phyloP scores from a whole-genome alignment of 78 protist genomes.

The Dictyostelium purpureum region DNA sequence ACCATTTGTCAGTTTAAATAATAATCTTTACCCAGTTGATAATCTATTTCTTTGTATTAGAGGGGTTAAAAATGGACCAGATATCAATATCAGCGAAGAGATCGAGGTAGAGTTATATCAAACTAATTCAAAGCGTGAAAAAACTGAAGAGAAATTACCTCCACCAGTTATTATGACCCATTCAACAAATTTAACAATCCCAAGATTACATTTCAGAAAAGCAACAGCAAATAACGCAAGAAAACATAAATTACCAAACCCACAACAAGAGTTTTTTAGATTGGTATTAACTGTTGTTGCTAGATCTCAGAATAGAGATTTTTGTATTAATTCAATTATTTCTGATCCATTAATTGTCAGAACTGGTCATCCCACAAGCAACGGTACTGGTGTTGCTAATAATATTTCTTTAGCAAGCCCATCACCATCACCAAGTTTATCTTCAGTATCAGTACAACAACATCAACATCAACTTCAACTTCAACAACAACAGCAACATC shows the following conservation, averaged over 20 bases:
- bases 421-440: not conserved
- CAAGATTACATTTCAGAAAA: constrained; percentile 69
- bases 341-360: constrained; percentile 73
- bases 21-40: constrained; percentile 4
- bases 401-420: not conserved
- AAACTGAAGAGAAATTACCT: constrained; percentile 54
- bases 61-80: constrained; percentile 45
- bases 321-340: constrained; percentile 13
- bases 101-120: constrained; percentile 57
- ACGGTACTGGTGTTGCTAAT: not conserved
- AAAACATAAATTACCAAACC: constrained; percentile 68
- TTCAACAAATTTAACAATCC: constrained; percentile 26
- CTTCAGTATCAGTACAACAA: not conserved
- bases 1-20: constrained; percentile 17
- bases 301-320: constrained; percentile 44
- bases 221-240: constrained; percentile 81
- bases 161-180: constrained; percentile 18
- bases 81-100: constrained; percentile 2
- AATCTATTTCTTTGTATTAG: constrained; percentile 18
- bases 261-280: constrained; percentile 75
- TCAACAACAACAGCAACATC: constrained; percentile 33
- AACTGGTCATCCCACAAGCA: constrained; percentile 63
- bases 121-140: constrained; percentile 75
- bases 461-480: not conserved
- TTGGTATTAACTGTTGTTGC: constrained; percentile 52